phyloP scores from a whole-genome alignment of 2,329 filamentous ascomycete species.

The Ophiocordyceps polyrhachis-furcata region DNA sequence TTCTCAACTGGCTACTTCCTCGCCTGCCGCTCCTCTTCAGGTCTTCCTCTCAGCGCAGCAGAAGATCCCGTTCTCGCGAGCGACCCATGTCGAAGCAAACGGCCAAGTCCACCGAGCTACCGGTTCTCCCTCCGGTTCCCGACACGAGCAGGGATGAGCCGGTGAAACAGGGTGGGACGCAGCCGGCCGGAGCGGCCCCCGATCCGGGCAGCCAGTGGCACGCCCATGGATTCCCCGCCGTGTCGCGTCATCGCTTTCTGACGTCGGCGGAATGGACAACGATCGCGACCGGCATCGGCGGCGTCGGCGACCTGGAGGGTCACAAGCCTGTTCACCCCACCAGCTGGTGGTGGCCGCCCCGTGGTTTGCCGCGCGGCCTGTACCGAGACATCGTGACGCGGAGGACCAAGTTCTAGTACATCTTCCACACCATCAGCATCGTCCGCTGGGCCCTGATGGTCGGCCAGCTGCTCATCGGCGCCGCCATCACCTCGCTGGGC shows the following conservation, averaged over 20 bases:
- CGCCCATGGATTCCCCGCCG: slow-evolving; percentile 4
- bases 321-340: slow-evolving; percentile 22
- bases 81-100: slow-evolving; percentile 3
- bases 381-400: slow-evolving; percentile 28
- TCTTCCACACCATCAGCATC: slow-evolving; percentile 23
- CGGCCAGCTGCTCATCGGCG: slow-evolving; percentile 28
- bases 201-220: background rate
- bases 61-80: background rate
- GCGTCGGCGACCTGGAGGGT: slow-evolving; percentile 24
- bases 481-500: slow-evolving; percentile 29
- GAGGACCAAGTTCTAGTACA: slow-evolving; percentile 24
- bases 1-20: background rate
- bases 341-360: slow-evolving; percentile 24
- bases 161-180: background rate
- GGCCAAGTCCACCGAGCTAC: slow-evolving; percentile 1
- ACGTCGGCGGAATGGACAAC: slow-evolving; percentile 24
- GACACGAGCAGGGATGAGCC: background rate
- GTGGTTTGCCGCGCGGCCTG: slow-evolving; percentile 27
- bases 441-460: slow-evolving; percentile 28
- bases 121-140: slow-evolving; percentile 3
- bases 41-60: background rate
- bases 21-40: background rate
- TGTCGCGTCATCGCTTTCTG: slow-evolving; percentile 19
- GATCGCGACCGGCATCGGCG: slow-evolving; percentile 28
- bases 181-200: background rate